Conservation (phyloP, 495 filamentous ascomycete species). For the Talaromyces trachyspermus region DNA sequence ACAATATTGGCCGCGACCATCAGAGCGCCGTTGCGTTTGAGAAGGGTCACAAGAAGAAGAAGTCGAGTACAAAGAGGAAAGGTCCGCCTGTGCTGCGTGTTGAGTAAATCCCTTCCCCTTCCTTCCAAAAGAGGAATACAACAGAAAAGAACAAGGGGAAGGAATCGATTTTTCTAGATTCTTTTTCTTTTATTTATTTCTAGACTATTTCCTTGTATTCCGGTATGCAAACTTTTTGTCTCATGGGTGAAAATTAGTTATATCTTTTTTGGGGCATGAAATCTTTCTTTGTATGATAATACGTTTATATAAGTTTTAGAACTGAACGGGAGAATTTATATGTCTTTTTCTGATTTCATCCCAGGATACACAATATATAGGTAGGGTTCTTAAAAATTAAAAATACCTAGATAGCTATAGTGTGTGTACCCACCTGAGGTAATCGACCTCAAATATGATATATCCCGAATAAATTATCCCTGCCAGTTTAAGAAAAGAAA, state of each 20-base stretch:
- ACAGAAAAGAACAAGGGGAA: neutral
- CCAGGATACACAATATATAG: no score
- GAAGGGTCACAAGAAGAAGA: slow-evolving; percentile 91
- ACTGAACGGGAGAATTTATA: neutral
- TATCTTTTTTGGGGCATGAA: neutral
- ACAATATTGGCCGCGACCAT: slow-evolving; percentile 92
- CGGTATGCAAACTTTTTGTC: neutral
- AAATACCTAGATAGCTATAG: no score
- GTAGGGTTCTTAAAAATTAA: no score
- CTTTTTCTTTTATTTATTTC: no score
- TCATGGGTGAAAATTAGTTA: neutral
- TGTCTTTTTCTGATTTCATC: no score
- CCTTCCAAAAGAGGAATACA: no score
- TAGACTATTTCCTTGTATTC: neutral
- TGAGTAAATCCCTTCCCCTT: slow-evolving; percentile 67
- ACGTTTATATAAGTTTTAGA: slow-evolving; percentile 2
- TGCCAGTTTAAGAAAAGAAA: no score
- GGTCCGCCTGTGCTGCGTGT: slow-evolving; percentile 76
- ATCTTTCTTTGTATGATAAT: slow-evolving; percentile 7
- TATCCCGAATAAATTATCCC: no score
- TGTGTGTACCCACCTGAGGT: no score
- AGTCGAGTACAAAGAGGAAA: slow-evolving; percentile 66
- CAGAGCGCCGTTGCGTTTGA: slow-evolving; percentile 79
- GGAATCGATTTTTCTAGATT: neutral
- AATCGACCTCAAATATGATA: no score